phyloP scores from a whole-genome alignment of 495 filamentous ascomycete species.

The Aspergillus coremiiformis region DNA sequence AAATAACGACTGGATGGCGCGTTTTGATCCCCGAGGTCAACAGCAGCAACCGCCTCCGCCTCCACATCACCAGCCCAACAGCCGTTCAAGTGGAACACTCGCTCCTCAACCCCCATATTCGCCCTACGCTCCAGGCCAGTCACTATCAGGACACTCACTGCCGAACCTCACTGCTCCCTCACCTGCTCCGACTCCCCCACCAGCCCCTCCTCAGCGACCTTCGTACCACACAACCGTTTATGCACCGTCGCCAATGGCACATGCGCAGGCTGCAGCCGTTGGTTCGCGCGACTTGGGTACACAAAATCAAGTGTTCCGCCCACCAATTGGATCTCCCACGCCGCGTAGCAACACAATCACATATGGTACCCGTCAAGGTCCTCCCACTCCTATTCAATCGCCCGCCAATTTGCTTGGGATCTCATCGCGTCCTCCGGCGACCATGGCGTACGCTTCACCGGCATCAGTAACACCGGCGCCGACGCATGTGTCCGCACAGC shows the following conservation, averaged over 20 bases:
- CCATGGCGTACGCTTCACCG: slow-evolving; percentile 23
- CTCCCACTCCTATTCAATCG: slow-evolving; percentile 28
- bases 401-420: slow-evolving; percentile 27
- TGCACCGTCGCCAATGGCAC: slow-evolving; percentile 26
- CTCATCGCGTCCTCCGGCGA: slow-evolving; percentile 23
- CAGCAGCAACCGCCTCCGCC: slow-evolving; percentile 24
- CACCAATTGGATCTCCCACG: slow-evolving; percentile 26
- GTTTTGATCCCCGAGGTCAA: slow-evolving; percentile 38
- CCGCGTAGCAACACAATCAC: slow-evolving; percentile 24
- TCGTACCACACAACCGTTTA: slow-evolving; percentile 26
- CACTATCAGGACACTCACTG: slow-evolving; percentile 20
- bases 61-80: slow-evolving; percentile 12
- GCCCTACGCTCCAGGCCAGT: slow-evolving; percentile 24
- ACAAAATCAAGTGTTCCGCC: slow-evolving; percentile 27
- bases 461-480: slow-evolving; percentile 21
- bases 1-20: slow-evolving; percentile 42
- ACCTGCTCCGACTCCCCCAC: slow-evolving; percentile 35
- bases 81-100: slow-evolving; percentile 18
- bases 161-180: slow-evolving; percentile 28
- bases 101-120: slow-evolving; percentile 26
- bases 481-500: slow-evolving; percentile 17
- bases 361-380: slow-evolving; percentile 31
- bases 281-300: slow-evolving; percentile 27
- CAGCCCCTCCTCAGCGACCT: slow-evolving; percentile 29
- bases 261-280: slow-evolving; percentile 19